Conservation (phyloP, 371 early-diverging fungal genomes). For the Polyrhizophydium stewartii region DNA sequence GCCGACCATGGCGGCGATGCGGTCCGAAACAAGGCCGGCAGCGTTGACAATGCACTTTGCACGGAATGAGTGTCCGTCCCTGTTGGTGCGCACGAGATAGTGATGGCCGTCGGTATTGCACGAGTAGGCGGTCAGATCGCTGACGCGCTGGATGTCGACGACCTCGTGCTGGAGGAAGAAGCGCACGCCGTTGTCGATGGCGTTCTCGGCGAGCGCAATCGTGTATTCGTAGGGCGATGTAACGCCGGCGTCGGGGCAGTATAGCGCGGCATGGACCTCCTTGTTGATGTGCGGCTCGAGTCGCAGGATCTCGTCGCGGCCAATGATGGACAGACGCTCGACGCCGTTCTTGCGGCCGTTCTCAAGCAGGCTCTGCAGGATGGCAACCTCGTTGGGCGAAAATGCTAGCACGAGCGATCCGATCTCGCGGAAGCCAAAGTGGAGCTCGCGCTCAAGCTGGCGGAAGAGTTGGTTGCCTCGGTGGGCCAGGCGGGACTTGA, state of each 20-base stretch:
- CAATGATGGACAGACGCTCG: slow-evolving; percentile 20
- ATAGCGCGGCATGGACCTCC: slow-evolving; percentile 24
- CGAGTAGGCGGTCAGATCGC: slow-evolving; percentile 1
- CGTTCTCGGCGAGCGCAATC: slow-evolving; percentile 42
- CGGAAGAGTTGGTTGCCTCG: slow-evolving; percentile 28
- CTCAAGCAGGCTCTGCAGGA: slow-evolving; percentile 19
- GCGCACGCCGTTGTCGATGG: slow-evolving; percentile 34
- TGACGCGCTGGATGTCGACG: slow-evolving; percentile 25
- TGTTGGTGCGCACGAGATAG: slow-evolving; percentile 20
- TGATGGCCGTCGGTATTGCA: slow-evolving; percentile 9
- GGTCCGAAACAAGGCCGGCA: slow-evolving; percentile 26
- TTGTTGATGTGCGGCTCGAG: slow-evolving; percentile 31
- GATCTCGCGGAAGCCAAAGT: slow-evolving; percentile 33
- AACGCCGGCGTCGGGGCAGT: slow-evolving; percentile 32
- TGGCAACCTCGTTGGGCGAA: slow-evolving; percentile 10
- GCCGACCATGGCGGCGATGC: slow-evolving; percentile 38
- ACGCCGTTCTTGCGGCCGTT: slow-evolving; percentile 37
- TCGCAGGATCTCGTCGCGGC: slow-evolving; percentile 21
- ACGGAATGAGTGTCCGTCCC: slow-evolving; percentile 7
- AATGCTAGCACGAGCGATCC: slow-evolving; percentile 36
- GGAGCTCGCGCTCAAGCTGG: slow-evolving; percentile 23
- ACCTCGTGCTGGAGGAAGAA: slow-evolving; percentile 30
- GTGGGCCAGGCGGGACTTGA: slow-evolving; percentile 27
- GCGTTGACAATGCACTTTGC: slow-evolving; percentile 18
- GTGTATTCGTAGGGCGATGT: slow-evolving; percentile 42